A percentile compares a stretch with the other conserved stretches of the same genome.
phyloP scores from a whole-genome alignment of 2,329 filamentous ascomycete genomes.

The Pyricularia pennisetigena region DNA sequence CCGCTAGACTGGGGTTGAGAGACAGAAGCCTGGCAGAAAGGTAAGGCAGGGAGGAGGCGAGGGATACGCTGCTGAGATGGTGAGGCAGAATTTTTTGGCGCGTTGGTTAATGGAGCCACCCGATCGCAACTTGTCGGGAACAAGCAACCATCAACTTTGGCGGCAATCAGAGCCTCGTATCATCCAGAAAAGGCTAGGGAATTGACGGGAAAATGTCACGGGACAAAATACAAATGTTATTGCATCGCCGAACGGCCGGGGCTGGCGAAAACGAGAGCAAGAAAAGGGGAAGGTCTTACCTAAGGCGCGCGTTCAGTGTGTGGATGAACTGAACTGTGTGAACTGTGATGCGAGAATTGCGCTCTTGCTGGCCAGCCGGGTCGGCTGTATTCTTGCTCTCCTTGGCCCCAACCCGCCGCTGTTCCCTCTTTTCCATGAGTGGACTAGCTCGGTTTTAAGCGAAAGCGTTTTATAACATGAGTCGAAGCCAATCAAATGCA shows the following conservation, averaged over 20 bases:
- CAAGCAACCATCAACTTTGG: constrained; percentile 11
- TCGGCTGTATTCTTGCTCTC: neutral
- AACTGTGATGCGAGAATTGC: constrained; percentile 4
- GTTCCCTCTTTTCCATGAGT: neutral
- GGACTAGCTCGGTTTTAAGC: neutral
- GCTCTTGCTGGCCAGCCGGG: neutral
- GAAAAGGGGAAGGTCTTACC: constrained; percentile 20
- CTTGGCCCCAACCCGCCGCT: neutral
- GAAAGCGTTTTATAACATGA: neutral
- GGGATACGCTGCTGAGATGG: neutral
- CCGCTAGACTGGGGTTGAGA: neutral
- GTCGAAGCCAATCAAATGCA: neutral
- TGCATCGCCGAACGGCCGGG: constrained; percentile 13
- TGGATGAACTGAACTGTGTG: constrained; percentile 9
- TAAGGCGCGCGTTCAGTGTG: constrained; percentile 16
- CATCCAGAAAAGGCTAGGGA: constrained; percentile 13
- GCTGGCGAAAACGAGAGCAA: constrained; percentile 16
- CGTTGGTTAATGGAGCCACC: neutral
- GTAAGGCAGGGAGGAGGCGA: neutral
- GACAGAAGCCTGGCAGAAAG: neutral
- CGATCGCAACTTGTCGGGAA: neutral
- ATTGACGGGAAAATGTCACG: constrained; percentile 16
- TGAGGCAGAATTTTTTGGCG: neutral
- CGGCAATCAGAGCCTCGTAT: constrained; percentile 5
- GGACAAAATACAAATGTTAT: constrained; percentile 14